These are phyloP conservation scores for Begonia fuchsioides DNA, from an alignment of 306 rosid species.

Conservation along the genomic window DNA sequence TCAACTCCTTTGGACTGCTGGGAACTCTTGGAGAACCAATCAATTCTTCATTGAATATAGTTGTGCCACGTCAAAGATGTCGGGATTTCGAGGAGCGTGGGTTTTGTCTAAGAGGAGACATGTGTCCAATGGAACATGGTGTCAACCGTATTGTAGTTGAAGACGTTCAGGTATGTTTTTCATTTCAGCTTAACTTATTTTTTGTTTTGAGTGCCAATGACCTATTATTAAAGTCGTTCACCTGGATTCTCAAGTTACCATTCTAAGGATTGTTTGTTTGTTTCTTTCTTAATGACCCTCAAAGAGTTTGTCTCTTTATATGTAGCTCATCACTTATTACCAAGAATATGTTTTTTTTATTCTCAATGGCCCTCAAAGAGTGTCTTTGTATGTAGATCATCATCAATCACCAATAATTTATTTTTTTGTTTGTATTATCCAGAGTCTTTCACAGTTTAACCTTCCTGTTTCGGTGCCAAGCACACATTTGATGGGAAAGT, in stretches of 20 bases:
- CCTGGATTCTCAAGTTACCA: too few species aligned
- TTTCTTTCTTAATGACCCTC: too few species aligned
- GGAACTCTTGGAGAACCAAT: conserved; percentile 76
- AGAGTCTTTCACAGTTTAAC: conserved; percentile 93
- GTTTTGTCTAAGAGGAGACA: conserved; percentile 96
- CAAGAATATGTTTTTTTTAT: too few species aligned
- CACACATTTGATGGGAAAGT: conserved; percentile 57
- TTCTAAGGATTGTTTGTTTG: too few species aligned
- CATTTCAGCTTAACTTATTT: background rate
- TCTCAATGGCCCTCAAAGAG: too few species aligned
- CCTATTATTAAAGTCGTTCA: too few species aligned
- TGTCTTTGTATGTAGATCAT: conserved; percentile 6
- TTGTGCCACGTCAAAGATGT: conserved; percentile 77
- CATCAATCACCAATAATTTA: conserved; percentile 11
- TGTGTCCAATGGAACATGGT: conserved; percentile 99
- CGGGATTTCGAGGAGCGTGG: conserved; percentile 99
- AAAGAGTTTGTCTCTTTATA: too few species aligned
- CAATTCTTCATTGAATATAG: conserved; percentile 61
- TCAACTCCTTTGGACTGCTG: conserved; percentile 78
- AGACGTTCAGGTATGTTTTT: conserved; percentile 79
- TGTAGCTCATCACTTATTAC: too few species aligned
- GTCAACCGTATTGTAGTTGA: conserved; percentile 91
- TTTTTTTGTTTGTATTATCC: conserved; percentile 19
- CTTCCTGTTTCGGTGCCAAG: conserved; percentile 89
- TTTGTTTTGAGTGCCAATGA: too few species aligned